These are phyloP conservation scores for Lachnellula hyalina DNA, from an alignment of 2,329 filamentous ascomycete genomes.

Conservation along the genomic window DNA sequence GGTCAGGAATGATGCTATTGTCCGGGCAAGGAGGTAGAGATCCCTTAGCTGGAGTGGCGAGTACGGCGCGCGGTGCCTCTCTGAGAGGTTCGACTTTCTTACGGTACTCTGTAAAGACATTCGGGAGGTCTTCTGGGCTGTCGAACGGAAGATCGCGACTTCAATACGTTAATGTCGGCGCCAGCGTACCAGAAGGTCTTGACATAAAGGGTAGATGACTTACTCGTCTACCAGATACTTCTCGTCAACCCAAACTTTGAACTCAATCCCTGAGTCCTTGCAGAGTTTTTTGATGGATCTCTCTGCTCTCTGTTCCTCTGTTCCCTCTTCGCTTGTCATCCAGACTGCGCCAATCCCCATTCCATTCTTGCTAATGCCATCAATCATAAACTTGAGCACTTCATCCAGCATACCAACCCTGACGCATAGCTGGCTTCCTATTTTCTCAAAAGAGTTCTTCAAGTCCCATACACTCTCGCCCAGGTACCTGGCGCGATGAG, in stretches of 20 bases:
- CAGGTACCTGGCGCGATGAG: constrained; percentile 65
- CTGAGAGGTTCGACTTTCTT: constrained; percentile 69
- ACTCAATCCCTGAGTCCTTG: constrained; percentile 47
- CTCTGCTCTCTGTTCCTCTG: constrained; percentile 65
- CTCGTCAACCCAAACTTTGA: constrained; percentile 65
- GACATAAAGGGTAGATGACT: constrained; percentile 32
- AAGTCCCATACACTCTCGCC: constrained; percentile 69
- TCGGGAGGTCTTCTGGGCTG: constrained; percentile 56
- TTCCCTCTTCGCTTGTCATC: constrained; percentile 67
- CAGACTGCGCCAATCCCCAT: constrained; percentile 58
- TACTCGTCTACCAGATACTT: constrained; percentile 79
- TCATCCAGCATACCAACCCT: constrained; percentile 58
- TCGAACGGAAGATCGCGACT: constrained; percentile 63
- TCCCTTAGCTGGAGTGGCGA: constrained; percentile 46
- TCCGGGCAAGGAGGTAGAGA: constrained; percentile 54
- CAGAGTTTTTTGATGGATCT: constrained; percentile 48
- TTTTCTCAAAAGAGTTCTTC: constrained; percentile 53
- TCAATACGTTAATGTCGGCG: background rate
- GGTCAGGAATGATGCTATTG: constrained; percentile 45
- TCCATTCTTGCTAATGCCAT: constrained; percentile 36
- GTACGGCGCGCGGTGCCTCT: constrained; percentile 51
- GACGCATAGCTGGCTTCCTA: constrained; percentile 57
- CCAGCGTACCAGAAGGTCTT: background rate
- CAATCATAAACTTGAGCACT: constrained; percentile 53
- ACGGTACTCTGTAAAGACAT: constrained; percentile 70